A percentile compares a stretch with the other conserved stretches of the same genome.
phyloP scores from a whole-genome alignment of 192 early-diverging fungal species.

The Entomortierella parvispora region DNA sequence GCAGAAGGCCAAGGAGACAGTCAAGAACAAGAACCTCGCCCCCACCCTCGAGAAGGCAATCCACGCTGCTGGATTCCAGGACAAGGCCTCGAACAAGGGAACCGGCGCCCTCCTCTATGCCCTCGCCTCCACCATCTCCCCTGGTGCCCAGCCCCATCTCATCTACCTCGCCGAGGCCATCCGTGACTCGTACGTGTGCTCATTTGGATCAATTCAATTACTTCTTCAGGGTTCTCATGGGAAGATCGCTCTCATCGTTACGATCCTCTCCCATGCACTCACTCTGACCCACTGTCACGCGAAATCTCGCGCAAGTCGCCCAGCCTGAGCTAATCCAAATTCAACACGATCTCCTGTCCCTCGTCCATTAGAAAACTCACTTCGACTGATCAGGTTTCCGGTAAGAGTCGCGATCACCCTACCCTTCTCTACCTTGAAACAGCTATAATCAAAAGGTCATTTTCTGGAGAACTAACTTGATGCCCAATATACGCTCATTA shows the following conservation, averaged over 20 bases:
- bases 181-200: constrained; percentile 47
- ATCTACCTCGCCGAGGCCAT: constrained; percentile 88
- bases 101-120: constrained; percentile 85
- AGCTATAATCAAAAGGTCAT: not conserved
- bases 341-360: not conserved
- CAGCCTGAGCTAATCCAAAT: not conserved
- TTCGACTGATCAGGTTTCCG: constrained; percentile 87
- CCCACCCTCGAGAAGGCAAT: constrained; percentile 80
- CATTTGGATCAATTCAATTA: not conserved
- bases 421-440: too few species aligned
- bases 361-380: constrained; percentile 65
- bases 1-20: constrained; percentile 93
- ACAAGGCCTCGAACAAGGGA: constrained; percentile 61
- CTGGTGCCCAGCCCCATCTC: constrained; percentile 77
- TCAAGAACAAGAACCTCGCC: constrained; percentile 95
- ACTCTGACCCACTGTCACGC: not conserved
- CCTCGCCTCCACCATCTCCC: constrained; percentile 88
- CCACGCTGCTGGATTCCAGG: constrained; percentile 65
- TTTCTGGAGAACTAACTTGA: not conserved
- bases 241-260: not conserved
- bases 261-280: too few species aligned
- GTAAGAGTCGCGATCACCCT: constrained; percentile 54
- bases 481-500: not conserved
- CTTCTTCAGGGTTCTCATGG: not conserved
- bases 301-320: not conserved